Evolutionary conservation across 1,284 basidiomycete species (phyloP), one percentile per base, ranked within the genome.

Genomic region (Violaceomyces palustris): DNA sequence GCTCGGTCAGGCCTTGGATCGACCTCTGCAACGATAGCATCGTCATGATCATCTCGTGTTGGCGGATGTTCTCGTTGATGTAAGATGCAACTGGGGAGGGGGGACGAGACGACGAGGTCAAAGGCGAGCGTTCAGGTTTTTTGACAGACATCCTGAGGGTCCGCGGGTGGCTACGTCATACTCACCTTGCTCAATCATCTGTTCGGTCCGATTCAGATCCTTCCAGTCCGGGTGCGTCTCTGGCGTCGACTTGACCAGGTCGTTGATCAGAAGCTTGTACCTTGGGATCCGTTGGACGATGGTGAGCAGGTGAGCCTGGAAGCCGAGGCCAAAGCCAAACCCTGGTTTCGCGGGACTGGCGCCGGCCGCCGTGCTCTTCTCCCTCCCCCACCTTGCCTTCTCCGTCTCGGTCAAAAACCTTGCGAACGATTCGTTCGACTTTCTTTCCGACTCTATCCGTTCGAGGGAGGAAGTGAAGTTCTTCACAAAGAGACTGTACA

Each of bases 401-500:
- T 72, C 67, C 11, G 69, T 68, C 6, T 57, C 54, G n/a, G 49
- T 49, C 29, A 73, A 48, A 30, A 69, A 72, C 19, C 40, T 40
- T 15, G 49, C 58, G 34, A 73, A 73, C 3, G 54, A 35, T 10
- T 65, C 64, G 45, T 72, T 67, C 17, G 35, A 32, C 32, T 58
- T 56, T 33, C 63, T 60, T 39, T 72, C 70, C 12, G 40, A 35
- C 24, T 69, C 69, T 42, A 73, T 68, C 33, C 66, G 58, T 31
- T 61, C 57, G 18, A 73, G 52, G 1, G 70, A 56, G 26, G 61
- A 44, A 45, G 62, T 63, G 48, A 70, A 73, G 52, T 73, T 70
- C 52, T 73, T 68, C 48, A 70, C 69, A 43, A 57, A 73, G 29
- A 72, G 58, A 29, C 60, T 61, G 49, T 73, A 73, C 67, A 73